Evolutionary conservation across 495 filamentous ascomycete species (phyloP), one percentile per base, ranked within the genome.

Genomic region (Amniculicola lignicola): DNA sequence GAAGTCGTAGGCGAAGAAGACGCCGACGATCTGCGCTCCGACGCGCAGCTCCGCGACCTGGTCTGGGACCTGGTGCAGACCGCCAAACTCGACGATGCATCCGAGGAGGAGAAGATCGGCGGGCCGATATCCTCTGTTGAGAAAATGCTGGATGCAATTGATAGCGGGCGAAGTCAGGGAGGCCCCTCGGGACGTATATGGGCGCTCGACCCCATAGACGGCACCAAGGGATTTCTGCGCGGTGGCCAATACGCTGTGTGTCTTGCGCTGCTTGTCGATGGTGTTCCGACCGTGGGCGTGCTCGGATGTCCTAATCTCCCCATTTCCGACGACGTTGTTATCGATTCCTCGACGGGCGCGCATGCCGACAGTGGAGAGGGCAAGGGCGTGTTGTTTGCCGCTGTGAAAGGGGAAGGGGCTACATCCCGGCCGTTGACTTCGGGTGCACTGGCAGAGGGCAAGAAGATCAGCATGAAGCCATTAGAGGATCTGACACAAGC

Each of bases 221-320:
- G 93, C 39, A 99, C 93, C 50, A 93, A 94, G 71, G 93, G 93
- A 22, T 99, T 99, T 73, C 76, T 99, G 45, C 79, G 93, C 42
- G 94, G 94, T n/a, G 93, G 89, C 15, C 93, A 99, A 73, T 99
- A 99, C 67, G 93, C 93, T 19, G 89, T 99, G 24, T 95, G 90
- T 69, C 79, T 99, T 0, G 93, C 80, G 27, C 72, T 99, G 64
- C 86, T 99, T 63, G 88, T 89, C 24, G 89, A 96, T 59, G 93
- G 92, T n/a, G 84, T 94, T 42, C 89, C 96, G 56, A 91, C 92
- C 67, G 89, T 94, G 46, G 93, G 92, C 45, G 94, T 92, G 43
- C 79, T 99, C 31, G 94, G 87, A 54, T 96, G 90, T 69, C 93
- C 93, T 10, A 98, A 97, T 70, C 80, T 98, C 14, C 93, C 90